Evolutionary conservation across 1,284 basidiomycete genomes (phyloP).

Genomic region (Neotropicomus parvogracilis): DNA sequence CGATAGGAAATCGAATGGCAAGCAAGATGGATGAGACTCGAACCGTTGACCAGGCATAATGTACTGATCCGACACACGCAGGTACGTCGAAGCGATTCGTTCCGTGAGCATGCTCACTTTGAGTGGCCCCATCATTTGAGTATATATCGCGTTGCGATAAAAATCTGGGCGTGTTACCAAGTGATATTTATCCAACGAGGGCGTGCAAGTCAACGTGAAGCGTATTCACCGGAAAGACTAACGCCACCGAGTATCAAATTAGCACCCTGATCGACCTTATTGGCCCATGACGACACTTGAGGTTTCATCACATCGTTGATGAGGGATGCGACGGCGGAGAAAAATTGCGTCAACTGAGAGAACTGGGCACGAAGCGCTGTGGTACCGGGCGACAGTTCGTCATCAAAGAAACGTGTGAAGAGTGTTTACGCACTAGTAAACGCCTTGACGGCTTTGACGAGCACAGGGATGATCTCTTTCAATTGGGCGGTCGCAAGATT

Average conservation of each 20-base stretch:
- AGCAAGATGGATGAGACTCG: neutral
- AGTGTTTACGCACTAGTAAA: slow-evolving; percentile 13
- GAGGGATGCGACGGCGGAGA: slow-evolving; percentile 14
- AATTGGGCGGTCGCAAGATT: slow-evolving; percentile 20
- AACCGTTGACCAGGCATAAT: neutral
- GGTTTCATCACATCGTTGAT: slow-evolving; percentile 23
- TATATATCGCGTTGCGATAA: slow-evolving; percentile 16
- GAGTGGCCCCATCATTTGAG: slow-evolving; percentile 2
- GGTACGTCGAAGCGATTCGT: neutral
- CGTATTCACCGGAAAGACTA: slow-evolving; percentile 10
- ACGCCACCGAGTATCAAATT: slow-evolving; percentile 17
- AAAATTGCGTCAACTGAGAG: slow-evolving; percentile 17
- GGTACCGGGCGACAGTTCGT: neutral
- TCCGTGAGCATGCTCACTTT: neutral
- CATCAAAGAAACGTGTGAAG: too few species aligned
- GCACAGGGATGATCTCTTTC: slow-evolving; percentile 17
- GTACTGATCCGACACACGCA: neutral
- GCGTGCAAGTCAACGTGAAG: neutral
- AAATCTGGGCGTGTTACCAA: slow-evolving; percentile 6
- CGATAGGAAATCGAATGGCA: neutral
- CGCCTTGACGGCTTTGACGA: slow-evolving; percentile 13
- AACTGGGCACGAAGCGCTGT: slow-evolving; percentile 18
- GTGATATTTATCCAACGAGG: neutral
- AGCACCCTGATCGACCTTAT: slow-evolving; percentile 12
- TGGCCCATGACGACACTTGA: slow-evolving; percentile 15